Evolutionary conservation across 2,329 filamentous ascomycete species (phyloP), one percentile per base, ranked within the genome.

Genomic region (Aspergillus carbonarius): DNA sequence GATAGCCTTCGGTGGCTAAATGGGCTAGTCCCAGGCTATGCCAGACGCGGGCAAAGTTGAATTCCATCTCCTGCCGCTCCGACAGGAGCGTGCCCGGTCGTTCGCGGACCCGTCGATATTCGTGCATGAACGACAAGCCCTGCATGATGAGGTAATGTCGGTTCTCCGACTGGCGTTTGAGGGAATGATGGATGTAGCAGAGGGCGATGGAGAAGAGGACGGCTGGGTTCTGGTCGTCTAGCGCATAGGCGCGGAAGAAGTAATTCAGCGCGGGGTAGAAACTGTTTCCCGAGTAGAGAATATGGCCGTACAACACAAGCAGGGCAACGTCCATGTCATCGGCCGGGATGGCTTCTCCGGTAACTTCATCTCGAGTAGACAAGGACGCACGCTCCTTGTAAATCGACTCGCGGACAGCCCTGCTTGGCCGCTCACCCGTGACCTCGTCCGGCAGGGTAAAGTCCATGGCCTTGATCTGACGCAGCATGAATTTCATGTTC

Each of bases 401-500:
- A 25, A 76, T 68, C 25, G 74, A 75, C 52, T 78, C 66, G 13
- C 82, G 79, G 17, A 77, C 64, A 40, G 68, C 55, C 54, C 65
- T 54, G 42, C 54, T 63, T 13, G 58, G 65, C 37, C 62, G 66
- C 48, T 66, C 62, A 5, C 63, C 59, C 25, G 81, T 76, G 13
- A 81, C 77, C 13, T 83, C 79, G 2, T 80, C 78, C 2, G 76
- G 79, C 46, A 88, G 79, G 3, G 90, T 80, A 62, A 84, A 88
- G 74, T 99, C 95, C 79, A 96, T 90, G 3, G 87, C 86, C 74
- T 96, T 96, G 76, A 99, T 91, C 75, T 96, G 92, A 4, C 95
- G 88, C 58, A 97, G 82, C 68, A 98, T 87, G 70, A 91, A 96
- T 73, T 98, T 98, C 74, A 96, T 92, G 18, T 89, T 88, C 0